These are phyloP conservation scores for Apophysomyces ossiformis DNA, from an alignment of 371 early-diverging fungal genomes.

Conservation along the genomic window DNA sequence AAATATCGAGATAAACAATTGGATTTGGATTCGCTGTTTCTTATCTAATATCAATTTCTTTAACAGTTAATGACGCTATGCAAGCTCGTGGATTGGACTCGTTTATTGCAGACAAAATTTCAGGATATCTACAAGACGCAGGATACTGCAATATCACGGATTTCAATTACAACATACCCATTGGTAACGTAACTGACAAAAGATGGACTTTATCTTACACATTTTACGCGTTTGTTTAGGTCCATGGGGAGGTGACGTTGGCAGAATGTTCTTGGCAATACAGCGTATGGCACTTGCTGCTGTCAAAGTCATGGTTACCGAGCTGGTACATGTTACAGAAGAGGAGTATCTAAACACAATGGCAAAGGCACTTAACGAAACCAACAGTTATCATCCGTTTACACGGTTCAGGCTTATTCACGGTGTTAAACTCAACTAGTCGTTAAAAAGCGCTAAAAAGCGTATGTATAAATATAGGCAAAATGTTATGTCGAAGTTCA, in stretches of 20 bases:
- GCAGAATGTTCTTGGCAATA: slow-evolving; percentile 38
- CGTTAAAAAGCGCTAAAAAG: neutral
- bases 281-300: slow-evolving; percentile 46
- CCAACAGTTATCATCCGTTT: slow-evolving; percentile 19
- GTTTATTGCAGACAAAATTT: slow-evolving; percentile 45
- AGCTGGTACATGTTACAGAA: slow-evolving; percentile 19
- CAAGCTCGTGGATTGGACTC: slow-evolving; percentile 37
- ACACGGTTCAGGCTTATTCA: slow-evolving; percentile 41
- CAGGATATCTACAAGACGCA: slow-evolving; percentile 27
- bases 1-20: slow-evolving; percentile 15
- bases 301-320: slow-evolving; percentile 43
- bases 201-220: neutral
- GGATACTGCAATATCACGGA: slow-evolving; percentile 31
- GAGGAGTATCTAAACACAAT: slow-evolving; percentile 29
- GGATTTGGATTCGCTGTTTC: neutral
- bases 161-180: slow-evolving; percentile 36
- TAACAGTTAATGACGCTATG: slow-evolving; percentile 39
- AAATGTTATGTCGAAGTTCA: too few species aligned
- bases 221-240: slow-evolving; percentile 16
- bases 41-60: neutral
- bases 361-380: slow-evolving; percentile 32
- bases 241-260: slow-evolving; percentile 42
- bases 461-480: neutral
- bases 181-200: slow-evolving; percentile 26
- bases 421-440: slow-evolving; percentile 16